Conservation (phyloP, 371 early-diverging fungal genomes). For the Mortierella sp. region DNA sequence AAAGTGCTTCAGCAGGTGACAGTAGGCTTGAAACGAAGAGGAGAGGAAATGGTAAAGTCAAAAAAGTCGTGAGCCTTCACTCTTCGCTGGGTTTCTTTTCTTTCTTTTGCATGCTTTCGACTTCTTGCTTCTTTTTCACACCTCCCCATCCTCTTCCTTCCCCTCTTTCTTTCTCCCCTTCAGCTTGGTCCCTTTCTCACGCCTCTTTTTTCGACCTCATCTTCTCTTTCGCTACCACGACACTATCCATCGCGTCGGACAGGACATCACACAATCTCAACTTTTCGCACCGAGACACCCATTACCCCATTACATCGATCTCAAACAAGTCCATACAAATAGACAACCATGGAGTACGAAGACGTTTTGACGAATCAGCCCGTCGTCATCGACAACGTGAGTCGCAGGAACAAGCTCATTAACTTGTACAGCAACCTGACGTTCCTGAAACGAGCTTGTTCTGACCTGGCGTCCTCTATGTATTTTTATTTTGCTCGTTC, state of each 20-base stretch:
- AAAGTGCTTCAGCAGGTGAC: background rate
- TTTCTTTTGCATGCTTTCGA: background rate
- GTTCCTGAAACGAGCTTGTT: slow-evolving; percentile 14
- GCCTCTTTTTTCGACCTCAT: background rate
- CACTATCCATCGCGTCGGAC: background rate
- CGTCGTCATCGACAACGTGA: slow-evolving; percentile 82
- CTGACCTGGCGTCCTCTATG: background rate
- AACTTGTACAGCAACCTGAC: background rate
- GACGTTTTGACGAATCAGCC: slow-evolving; percentile 95
- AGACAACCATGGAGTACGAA: slow-evolving; percentile 75
- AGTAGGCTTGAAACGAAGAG: background rate
- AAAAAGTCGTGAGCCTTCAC: background rate
- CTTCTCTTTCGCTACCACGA: background rate
- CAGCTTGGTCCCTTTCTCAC: background rate
- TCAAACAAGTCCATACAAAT: slow-evolving; percentile 11
- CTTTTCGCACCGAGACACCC: background rate
- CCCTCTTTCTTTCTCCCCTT: slow-evolving; percentile 4
- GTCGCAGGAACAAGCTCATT: slow-evolving; percentile 6
- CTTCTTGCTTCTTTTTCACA: background rate
- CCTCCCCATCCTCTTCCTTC: slow-evolving; percentile 5
- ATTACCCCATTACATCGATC: slow-evolving; percentile 14
- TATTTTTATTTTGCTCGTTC: background rate
- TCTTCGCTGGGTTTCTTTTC: background rate
- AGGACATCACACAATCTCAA: slow-evolving; percentile 1
- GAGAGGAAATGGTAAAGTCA: background rate